These are phyloP conservation scores for Ogataea nonfermentans DNA, from an alignment of 805 yeast species.

Conservation along the genomic window DNA sequence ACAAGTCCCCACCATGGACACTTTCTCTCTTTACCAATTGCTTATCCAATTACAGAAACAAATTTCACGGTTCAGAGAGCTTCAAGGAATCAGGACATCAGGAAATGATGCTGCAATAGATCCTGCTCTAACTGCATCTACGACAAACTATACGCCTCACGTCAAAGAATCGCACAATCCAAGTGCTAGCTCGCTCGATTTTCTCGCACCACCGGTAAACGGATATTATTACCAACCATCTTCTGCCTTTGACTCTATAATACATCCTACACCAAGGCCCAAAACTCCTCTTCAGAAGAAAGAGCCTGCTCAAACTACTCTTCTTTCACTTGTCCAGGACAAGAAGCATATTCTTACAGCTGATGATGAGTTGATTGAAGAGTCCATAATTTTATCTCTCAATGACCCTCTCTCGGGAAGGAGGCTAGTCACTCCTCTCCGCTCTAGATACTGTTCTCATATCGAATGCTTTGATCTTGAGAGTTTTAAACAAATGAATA, in stretches of 20 bases:
- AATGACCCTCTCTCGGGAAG: conserved; percentile 35
- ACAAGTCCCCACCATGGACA: conserved; percentile 13
- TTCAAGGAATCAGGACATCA: conserved; percentile 2
- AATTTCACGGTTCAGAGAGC: conserved; percentile 8
- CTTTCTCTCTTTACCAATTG: conserved; percentile 10
- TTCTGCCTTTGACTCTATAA: no score
- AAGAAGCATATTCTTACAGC: conserved; percentile 5
- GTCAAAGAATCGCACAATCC: no score
- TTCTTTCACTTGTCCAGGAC: neutral
- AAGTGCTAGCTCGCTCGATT: no score
- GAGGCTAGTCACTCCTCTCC: conserved; percentile 30
- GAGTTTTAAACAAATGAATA: conserved; percentile 31
- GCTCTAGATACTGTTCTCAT: conserved; percentile 35
- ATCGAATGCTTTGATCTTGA: conserved; percentile 36
- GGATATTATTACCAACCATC: no score
- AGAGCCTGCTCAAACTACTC: neutral
- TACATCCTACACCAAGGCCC: neutral
- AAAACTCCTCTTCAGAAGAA: neutral
- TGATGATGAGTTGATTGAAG: conserved; percentile 33
- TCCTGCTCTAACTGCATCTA: neutral
- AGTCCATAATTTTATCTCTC: conserved; percentile 30
- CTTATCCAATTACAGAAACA: conserved; percentile 14
- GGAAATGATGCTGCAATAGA: neutral
- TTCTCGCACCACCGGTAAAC: no score
- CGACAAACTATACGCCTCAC: no score